Evolutionary conservation across 108 stramenopile genomes (phyloP), one percentile per base, ranked within the genome.

Genomic region (Nitzschia inconspicua): DNA sequence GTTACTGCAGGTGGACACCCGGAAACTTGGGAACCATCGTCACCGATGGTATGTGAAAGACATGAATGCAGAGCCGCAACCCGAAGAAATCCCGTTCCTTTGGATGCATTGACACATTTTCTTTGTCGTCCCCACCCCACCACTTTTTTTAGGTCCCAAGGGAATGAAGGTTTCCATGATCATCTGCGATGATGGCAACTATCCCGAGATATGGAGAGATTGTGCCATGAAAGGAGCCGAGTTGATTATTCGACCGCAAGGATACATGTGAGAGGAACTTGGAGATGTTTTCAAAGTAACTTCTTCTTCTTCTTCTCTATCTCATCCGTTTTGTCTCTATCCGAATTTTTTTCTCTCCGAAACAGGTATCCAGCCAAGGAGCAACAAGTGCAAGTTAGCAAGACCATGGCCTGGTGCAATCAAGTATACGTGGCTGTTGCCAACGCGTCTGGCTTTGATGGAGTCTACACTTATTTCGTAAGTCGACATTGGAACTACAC

Each of bases 371-470:
- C 88, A 3, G 88, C 88, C 27, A 91, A 91, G 68, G 89, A 91
- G 39, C 89, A 91, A 44, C 89, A 91, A 71, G 79, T 91, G 16
- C 66, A 78, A 51, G 89, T 91, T 14, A 74, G 76, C 56, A 91
- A 91, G 62, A 77, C 76, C 3, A 91, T 91, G 89, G 89, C 89
- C 18, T 91, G 83, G 83, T 86, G 85, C 73, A 91, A 91, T 56
- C 71, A 87, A 39, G 81, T 84, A 1, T 91, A 86, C 54, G 89
- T 91, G 20, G 89, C 89, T n/a, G 89, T 91, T 0, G 89, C 89
- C 4, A 91, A 91, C 63, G 89, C 89, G 9, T 76, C 89, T 0
- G 89, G 89, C 25, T 85, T 84, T 41, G 89, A 86, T 66, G 89
- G 89, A 18, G 83, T 88, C 1, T 70, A 65, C 72, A 73, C 73